Percentiles rank a stretch among this genome's conserved stretches.
These are phyloP conservation scores for Cladosporium oxysporum DNA, from an alignment of 2,329 filamentous ascomycete species.

Conservation along the genomic window DNA sequence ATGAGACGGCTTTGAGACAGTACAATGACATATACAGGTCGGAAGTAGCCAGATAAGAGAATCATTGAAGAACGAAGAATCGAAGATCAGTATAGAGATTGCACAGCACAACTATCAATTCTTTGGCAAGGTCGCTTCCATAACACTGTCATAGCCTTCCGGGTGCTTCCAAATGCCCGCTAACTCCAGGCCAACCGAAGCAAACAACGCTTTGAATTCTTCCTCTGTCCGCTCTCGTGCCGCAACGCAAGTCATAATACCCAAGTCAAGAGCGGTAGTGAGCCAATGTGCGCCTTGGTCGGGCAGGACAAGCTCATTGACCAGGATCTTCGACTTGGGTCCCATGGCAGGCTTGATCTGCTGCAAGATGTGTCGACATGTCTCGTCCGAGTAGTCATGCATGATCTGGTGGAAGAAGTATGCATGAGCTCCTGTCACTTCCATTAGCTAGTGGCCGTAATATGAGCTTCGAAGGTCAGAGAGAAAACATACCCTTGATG, in stretches of 20 bases:
- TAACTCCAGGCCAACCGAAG: background rate
- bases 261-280: background rate
- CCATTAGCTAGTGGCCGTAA: conserved; percentile 14
- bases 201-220: conserved; percentile 1
- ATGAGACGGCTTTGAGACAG: background rate
- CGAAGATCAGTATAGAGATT: background rate
- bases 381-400: conserved; percentile 24
- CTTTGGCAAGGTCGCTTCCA: background rate
- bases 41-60: background rate
- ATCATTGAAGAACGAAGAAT: background rate
- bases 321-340: conserved; percentile 22
- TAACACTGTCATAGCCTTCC: conserved; percentile 9
- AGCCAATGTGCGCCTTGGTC: conserved; percentile 18
- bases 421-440: conserved; percentile 28
- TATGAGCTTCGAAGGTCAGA: background rate
- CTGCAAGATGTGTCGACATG: conserved; percentile 19
- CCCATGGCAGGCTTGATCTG: conserved; percentile 18
- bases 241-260: background rate
- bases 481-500: background rate
- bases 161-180: conserved; percentile 4
- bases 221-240: background rate
- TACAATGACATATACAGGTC: background rate
- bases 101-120: background rate
- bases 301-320: conserved; percentile 27
- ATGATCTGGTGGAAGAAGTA: conserved; percentile 23